Conservation (phyloP, 2,329 filamentous ascomycete genomes). For the Rhytidhysteron rufulum region DNA sequence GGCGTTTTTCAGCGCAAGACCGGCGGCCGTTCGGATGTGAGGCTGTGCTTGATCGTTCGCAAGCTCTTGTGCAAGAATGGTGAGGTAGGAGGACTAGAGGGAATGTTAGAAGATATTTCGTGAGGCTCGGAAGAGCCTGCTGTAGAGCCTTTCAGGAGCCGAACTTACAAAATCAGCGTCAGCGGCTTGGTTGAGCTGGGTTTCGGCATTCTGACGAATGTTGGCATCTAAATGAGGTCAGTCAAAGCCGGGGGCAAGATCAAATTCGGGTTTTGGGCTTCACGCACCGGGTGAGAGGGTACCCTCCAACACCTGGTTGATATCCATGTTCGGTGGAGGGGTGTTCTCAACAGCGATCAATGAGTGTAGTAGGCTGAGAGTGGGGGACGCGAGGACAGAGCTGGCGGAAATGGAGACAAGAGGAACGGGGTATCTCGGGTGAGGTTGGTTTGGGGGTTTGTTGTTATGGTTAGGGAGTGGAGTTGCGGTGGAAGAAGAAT, state of each 20-base stretch:
- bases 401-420: constrained; percentile 9
- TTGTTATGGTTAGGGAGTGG: constrained; percentile 36
- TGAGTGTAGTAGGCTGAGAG: constrained; percentile 3
- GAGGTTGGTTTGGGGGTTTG: constrained; percentile 10
- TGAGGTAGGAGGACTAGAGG: constrained; percentile 79
- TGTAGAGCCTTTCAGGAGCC: constrained; percentile 20
- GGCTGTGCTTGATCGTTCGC: constrained; percentile 78
- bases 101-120: constrained; percentile 15
- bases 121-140: constrained; percentile 27
- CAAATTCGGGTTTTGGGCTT: constrained; percentile 10
- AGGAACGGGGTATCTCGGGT: constrained; percentile 28
- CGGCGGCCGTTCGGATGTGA: constrained; percentile 87
- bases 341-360: constrained; percentile 12
- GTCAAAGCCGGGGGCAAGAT: constrained; percentile 33
- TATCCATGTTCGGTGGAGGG: constrained; percentile 70
- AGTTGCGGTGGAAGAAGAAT: constrained; percentile 33
- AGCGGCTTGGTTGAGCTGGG: constrained; percentile 87
- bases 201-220: constrained; percentile 85
- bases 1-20: constrained; percentile 96
- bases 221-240: constrained; percentile 66
- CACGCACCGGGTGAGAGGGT: constrained; percentile 87
- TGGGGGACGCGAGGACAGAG: constrained; percentile 1
- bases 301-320: constrained; percentile 95
- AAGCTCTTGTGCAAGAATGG: constrained; percentile 87
- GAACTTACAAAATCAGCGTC: constrained; percentile 88